phyloP scores from a whole-genome alignment of 768 basidiomycete genomes.

The Pleurotus salmoneostramineus region DNA sequence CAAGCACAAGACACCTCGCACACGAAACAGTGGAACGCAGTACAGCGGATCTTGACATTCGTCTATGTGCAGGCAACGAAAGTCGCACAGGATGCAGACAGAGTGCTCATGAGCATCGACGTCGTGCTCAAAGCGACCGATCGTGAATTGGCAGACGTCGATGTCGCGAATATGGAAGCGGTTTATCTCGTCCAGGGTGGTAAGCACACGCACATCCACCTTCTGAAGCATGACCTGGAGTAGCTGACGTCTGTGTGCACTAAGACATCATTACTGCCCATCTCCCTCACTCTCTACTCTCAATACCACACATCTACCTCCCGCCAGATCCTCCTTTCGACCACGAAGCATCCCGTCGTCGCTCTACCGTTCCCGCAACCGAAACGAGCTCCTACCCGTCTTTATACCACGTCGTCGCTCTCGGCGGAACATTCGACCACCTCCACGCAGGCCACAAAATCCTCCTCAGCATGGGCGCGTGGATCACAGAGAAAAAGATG shows the following conservation, averaged over 20 bases:
- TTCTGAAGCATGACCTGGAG: not conserved
- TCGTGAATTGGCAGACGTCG: constrained; percentile 34
- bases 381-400: constrained; percentile 22
- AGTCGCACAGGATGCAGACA: constrained; percentile 62
- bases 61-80: constrained; percentile 85
- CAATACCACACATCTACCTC: constrained; percentile 34
- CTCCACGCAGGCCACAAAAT: constrained; percentile 98
- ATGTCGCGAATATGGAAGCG: constrained; percentile 40
- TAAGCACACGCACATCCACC: constrained; percentile 19
- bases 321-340: constrained; percentile 20
- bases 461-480: constrained; percentile 87
- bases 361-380: not conserved
- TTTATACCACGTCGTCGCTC: constrained; percentile 64
- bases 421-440: constrained; percentile 98
- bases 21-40: constrained; percentile 53
- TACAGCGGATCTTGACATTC: constrained; percentile 77
- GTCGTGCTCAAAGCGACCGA: constrained; percentile 66
- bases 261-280: constrained; percentile 35
- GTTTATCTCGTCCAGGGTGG: constrained; percentile 48
- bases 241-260: not conserved
- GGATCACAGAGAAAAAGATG: constrained; percentile 73
- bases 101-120: constrained; percentile 72
- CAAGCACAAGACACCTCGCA: constrained; percentile 48
- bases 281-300: constrained; percentile 38
- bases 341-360: constrained; percentile 6